Base-by-base conservation (phyloP, 1,139 yeast genomes). In the Blastobotrys arbuscula region DNA sequence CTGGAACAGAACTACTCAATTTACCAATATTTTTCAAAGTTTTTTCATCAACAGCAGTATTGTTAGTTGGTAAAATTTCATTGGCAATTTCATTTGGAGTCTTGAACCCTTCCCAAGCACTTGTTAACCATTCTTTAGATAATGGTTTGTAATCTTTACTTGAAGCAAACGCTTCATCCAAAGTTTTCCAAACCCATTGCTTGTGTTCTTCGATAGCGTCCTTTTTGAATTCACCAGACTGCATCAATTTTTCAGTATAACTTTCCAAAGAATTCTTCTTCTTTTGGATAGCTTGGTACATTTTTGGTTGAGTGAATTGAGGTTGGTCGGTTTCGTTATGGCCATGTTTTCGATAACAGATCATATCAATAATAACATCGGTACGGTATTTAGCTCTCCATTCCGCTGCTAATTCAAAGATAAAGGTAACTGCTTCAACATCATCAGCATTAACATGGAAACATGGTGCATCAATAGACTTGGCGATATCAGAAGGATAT, bases 311-410 rank as follows among this genome's bases (percentile, higher is more conserved):
- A 40, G 97, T 90, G 78, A 90, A 90, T 44, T 95, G 76, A 52
- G 97, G 97, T 75, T 90, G 97, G 73, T 90, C 97, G 58, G 97
- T 90, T 77, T 90, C 97, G 70, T 90, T 90, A 77, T 90, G 97
- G 69, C 97, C 97, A 68, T 90, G 81, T 72, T 88, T 89, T 75
- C 97, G 82, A 85, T 90, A 90, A 70, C 97, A 95, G 63, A 90
- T 96, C 62, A 90, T 84, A 70, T 90, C 97, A 63, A 90, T 82
- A 60, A 90, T 86, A 53, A 87, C 96, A 66, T 90, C 97, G 50
- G 94, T 78, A 73, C 88, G 90, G 88, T 84, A 90, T 53, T 85
- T 82, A 47, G 92, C 86, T 74, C 97, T 84, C 95, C 96, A 90
- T 72, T 90, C 96, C 55, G 97, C 96, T 55, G 97, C 97, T 68